Percentiles rank a stretch among this genome's conserved stretches.
Evolutionary conservation across 441 rosid genomes (phyloP).

Genomic region (Adansonia grandidieri): DNA sequence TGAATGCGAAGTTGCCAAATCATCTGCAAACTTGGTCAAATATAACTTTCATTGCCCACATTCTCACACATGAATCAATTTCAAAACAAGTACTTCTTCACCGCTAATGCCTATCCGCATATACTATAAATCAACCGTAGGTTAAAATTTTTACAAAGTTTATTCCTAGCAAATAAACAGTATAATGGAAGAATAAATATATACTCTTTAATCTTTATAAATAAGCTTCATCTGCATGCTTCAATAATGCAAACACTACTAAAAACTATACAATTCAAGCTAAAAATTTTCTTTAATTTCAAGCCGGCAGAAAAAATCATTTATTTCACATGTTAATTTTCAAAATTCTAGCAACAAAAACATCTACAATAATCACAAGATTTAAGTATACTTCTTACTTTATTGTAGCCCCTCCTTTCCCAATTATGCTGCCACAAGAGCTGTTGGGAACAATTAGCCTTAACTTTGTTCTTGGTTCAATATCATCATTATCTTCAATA

Average conservation of each 20-base stretch:
- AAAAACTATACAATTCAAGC: conserved; percentile 4
- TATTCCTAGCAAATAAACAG: not conserved
- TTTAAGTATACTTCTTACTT: conserved; percentile 60
- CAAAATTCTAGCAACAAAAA: conserved; percentile 27
- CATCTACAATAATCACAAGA: conserved; percentile 27
- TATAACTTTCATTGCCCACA: not conserved
- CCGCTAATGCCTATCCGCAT: not conserved
- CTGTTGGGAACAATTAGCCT: conserved; percentile 92
- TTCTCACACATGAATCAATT: not conserved
- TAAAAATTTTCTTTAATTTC: conserved; percentile 1
- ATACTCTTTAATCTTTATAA: not conserved
- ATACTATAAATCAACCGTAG: not conserved
- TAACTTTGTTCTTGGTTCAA: conserved; percentile 82
- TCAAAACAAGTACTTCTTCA: not conserved
- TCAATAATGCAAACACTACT: not conserved
- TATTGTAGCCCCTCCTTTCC: conserved; percentile 96
- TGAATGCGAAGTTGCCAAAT: not conserved
- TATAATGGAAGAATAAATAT: not conserved
- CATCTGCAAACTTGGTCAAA: not conserved
- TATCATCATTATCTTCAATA: conserved; percentile 74
- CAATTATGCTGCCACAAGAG: conserved; percentile 97
- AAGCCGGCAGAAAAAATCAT: conserved; percentile 11
- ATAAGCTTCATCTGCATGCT: not conserved
- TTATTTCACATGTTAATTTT: conserved; percentile 2
- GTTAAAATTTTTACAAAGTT: not conserved